A percentile compares a stretch with the other conserved stretches of the same genome.
These are phyloP conservation scores for Rhodotorula kratochvilovae DNA, from an alignment of 768 basidiomycete genomes.

Conservation along the genomic window DNA sequence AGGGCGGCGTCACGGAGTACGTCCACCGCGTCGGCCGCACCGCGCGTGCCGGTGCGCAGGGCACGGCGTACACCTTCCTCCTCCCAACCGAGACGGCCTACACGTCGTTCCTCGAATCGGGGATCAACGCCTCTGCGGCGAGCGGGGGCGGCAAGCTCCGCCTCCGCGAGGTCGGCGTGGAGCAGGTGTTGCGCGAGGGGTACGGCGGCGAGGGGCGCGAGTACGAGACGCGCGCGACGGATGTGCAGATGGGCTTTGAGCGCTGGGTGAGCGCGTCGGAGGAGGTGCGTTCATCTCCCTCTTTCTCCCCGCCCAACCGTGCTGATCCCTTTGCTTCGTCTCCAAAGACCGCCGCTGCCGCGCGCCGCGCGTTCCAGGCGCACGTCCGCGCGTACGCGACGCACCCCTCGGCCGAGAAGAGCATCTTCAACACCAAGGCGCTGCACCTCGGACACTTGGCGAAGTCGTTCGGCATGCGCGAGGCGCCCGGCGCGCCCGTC, in stretches of 20 bases:
- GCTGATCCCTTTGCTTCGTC: neutral
- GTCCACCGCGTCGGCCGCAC: constrained; percentile 95
- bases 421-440: constrained; percentile 91
- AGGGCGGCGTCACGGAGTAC: constrained; percentile 88
- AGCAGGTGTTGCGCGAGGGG: constrained; percentile 68
- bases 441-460: constrained; percentile 88
- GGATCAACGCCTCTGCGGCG: constrained; percentile 61
- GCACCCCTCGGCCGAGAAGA: constrained; percentile 89
- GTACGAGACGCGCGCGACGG: constrained; percentile 84
- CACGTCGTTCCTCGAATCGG: constrained; percentile 81
- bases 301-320: neutral
- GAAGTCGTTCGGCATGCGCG: constrained; percentile 83
- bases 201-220: constrained; percentile 77
- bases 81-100: constrained; percentile 79
- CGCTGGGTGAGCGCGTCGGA: constrained; percentile 76
- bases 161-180: constrained; percentile 62
- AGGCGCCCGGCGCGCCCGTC: constrained; percentile 57
- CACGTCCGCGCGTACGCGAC: constrained; percentile 96
- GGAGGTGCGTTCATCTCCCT: constrained; percentile 56
- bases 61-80: constrained; percentile 92
- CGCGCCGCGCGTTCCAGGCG: constrained; percentile 80
- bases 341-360: constrained; percentile 65
- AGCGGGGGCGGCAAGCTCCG: constrained; percentile 39
- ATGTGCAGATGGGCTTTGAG: constrained; percentile 91
- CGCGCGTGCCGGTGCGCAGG: constrained; percentile 89